These are phyloP conservation scores for Aspergillus affinis DNA, from an alignment of 495 filamentous ascomycete genomes.

Conservation along the genomic window DNA sequence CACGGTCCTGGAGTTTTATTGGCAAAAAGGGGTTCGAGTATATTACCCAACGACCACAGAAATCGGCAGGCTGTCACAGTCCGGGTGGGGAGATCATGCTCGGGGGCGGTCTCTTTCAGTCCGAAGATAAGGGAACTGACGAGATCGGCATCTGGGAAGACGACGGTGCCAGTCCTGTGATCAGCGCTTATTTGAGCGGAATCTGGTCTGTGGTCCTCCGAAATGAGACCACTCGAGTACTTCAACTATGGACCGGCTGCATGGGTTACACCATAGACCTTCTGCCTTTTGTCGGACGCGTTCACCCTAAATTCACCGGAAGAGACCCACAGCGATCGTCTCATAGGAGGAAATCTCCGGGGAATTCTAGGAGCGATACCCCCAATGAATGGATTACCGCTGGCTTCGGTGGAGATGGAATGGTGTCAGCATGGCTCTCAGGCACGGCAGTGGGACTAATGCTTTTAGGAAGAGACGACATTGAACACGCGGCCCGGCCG, in stretches of 20 bases:
- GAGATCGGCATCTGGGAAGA: constrained; percentile 38
- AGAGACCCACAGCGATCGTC: constrained; percentile 5
- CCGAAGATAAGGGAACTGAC: constrained; percentile 24
- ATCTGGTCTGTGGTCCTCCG: constrained; percentile 10
- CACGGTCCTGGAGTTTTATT: constrained; percentile 33
- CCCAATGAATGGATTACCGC: constrained; percentile 45
- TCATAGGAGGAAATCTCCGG: neutral
- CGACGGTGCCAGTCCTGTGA: constrained; percentile 16
- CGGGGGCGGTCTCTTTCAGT: constrained; percentile 35
- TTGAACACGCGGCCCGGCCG: constrained; percentile 6
- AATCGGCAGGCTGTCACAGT: constrained; percentile 13
- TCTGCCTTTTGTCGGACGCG: constrained; percentile 47
- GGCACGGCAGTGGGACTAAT: constrained; percentile 20
- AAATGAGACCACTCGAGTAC: constrained; percentile 7
- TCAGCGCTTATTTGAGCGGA: constrained; percentile 12
- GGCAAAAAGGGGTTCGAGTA: constrained; percentile 37
- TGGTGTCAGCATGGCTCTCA: constrained; percentile 32
- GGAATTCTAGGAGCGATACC: neutral
- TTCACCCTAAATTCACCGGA: constrained; percentile 30
- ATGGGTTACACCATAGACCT: constrained; percentile 46
- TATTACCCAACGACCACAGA: constrained; percentile 28
- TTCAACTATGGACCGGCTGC: constrained; percentile 41
- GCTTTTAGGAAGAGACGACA: constrained; percentile 14
- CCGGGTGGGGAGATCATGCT: constrained; percentile 34
- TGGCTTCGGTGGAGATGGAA: constrained; percentile 49